These are phyloP conservation scores for Globisporangium spiculum DNA, from an alignment of 352 stramenopile genomes.

Conservation along the genomic window DNA sequence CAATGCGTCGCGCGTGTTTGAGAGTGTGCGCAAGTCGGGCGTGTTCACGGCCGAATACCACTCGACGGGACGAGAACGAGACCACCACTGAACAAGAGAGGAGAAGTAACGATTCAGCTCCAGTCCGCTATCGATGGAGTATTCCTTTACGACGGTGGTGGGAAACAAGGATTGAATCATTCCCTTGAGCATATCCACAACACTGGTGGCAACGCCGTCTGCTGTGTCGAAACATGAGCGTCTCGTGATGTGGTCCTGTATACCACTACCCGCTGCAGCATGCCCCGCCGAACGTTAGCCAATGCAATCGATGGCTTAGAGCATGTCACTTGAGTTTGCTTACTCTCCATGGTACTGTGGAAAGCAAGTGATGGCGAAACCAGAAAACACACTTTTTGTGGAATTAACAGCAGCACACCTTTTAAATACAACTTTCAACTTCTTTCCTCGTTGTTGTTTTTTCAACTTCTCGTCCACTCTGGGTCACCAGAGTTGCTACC, in stretches of 20 bases:
- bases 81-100: slow-evolving; percentile 31
- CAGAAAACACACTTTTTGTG: neutral
- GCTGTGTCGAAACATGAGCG: too few relatives aligned
- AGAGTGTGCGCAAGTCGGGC: slow-evolving; percentile 62
- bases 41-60: slow-evolving; percentile 51
- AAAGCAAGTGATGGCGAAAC: neutral
- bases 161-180: neutral
- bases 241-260: too few relatives aligned
- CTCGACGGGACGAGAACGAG: slow-evolving; percentile 21
- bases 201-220: too few relatives aligned
- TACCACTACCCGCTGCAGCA: too few relatives aligned
- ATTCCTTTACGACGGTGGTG: neutral
- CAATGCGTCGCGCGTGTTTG: slow-evolving; percentile 66
- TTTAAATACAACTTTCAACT: neutral
- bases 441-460: neutral
- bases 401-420: neutral
- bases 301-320: too few relatives aligned
- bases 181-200: too few relatives aligned
- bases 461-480: neutral
- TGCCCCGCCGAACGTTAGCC: too few relatives aligned
- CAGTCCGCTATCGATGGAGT: neutral
- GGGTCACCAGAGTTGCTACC: too few relatives aligned
- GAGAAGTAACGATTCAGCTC: neutral
- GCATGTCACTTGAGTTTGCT: neutral
- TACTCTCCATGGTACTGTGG: neutral